These are phyloP conservation scores for Climacium dendroides DNA, from an alignment of 225 moss, liverwort and hornwort species.

Conservation along the genomic window DNA sequence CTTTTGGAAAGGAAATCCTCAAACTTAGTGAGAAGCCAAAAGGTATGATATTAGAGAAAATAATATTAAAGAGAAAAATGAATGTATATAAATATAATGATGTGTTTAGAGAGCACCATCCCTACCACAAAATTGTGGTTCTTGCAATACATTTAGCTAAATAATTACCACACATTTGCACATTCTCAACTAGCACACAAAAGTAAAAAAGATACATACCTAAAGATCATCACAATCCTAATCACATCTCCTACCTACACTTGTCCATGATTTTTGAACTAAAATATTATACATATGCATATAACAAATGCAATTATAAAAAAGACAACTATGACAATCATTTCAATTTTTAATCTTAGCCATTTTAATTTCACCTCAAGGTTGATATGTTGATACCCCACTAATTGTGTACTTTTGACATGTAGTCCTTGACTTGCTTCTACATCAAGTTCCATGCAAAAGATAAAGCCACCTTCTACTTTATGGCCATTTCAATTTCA, in stretches of 20 bases:
- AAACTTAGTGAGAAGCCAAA: fast-evolving
- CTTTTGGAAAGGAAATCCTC: neutral
- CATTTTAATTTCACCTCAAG: neutral
- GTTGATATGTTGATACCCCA: neutral
- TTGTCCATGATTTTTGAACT: neutral
- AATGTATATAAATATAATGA: neutral
- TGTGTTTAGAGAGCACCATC: too few relatives aligned
- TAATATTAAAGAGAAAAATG: neutral
- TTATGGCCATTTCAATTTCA: neutral
- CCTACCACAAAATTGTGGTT: fast-evolving
- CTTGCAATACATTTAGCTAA: neutral
- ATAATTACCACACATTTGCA: neutral
- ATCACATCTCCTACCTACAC: neutral
- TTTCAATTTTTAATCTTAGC: neutral
- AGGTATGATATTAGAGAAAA: neutral
- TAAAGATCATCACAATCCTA: neutral
- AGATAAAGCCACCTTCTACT: too few relatives aligned
- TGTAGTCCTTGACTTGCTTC: neutral
- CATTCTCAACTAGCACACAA: neutral
- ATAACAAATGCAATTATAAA: neutral
- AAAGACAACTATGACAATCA: neutral
- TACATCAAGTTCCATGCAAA: neutral
- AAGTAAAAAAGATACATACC: neutral
- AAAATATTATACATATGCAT: neutral
- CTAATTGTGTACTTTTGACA: neutral